Conservation (phyloP, 2,329 filamentous ascomycete species). For the Colletotrichum chrysophilum region DNA sequence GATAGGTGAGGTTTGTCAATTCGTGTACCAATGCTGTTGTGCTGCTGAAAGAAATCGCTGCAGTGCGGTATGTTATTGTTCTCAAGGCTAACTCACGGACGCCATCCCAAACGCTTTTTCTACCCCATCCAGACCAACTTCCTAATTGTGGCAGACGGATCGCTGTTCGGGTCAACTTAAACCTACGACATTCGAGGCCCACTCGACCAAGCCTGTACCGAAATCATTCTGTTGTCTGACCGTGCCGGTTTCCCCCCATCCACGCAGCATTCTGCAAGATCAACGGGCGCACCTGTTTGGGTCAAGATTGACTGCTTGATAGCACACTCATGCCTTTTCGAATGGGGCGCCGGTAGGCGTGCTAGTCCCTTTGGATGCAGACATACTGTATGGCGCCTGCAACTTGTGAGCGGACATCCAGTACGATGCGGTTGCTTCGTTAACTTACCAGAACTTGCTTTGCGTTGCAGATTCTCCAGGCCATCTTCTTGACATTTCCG, state of each 20-base stretch:
- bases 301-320: not conserved
- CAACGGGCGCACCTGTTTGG: not conserved
- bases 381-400: constrained; percentile 76
- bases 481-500: constrained; percentile 86
- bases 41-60: not conserved
- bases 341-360: constrained; percentile 45
- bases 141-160: not conserved
- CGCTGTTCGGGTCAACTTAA: constrained; percentile 5
- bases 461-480: constrained; percentile 94
- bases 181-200: not conserved
- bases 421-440: too few species aligned
- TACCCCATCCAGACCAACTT: not conserved
- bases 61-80: constrained; percentile 12
- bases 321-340: not conserved
- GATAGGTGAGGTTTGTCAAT: constrained; percentile 2
- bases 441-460: constrained; percentile 87
- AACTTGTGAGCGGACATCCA: constrained; percentile 9
- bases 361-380: constrained; percentile 64
- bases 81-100: constrained; percentile 20
- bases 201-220: not conserved
- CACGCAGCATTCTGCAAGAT: not conserved
- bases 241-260: not conserved
- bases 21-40: not conserved
- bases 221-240: not conserved
- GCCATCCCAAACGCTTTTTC: not conserved